These are phyloP conservation scores for Alternaria infectoria DNA, from an alignment of 2,329 filamentous ascomycete genomes.

Conservation along the genomic window DNA sequence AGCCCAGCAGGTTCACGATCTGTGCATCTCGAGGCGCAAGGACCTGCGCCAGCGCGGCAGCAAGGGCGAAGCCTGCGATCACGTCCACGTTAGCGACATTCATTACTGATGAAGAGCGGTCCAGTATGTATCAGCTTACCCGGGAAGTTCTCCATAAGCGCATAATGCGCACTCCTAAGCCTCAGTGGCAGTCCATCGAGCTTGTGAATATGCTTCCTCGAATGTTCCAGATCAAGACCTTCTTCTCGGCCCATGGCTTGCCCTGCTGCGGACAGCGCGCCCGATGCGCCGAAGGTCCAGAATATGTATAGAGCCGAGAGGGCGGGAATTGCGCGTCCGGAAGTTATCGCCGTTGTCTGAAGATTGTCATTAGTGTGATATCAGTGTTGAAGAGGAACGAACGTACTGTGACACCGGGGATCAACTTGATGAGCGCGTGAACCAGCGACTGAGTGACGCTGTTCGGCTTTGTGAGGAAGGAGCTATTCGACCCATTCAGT, in stretches of 20 bases:
- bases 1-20: slow-evolving; percentile 28
- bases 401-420: slow-evolving; percentile 25
- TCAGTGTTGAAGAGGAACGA: no score
- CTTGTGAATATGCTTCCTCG: slow-evolving; percentile 19
- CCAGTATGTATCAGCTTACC: not conserved
- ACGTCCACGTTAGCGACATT: not conserved
- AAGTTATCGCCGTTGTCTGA: slow-evolving; percentile 20
- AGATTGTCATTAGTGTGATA: not conserved
- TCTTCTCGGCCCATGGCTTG: slow-evolving; percentile 30
- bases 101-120: no score
- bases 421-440: slow-evolving; percentile 27
- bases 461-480: slow-evolving; percentile 27
- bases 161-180: slow-evolving; percentile 28
- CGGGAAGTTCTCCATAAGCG: slow-evolving; percentile 32
- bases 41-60: slow-evolving; percentile 28
- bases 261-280: slow-evolving; percentile 25
- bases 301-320: slow-evolving; percentile 29
- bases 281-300: slow-evolving; percentile 32
- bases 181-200: slow-evolving; percentile 25
- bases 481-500: slow-evolving; percentile 1
- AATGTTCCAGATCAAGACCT: slow-evolving; percentile 22
- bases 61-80: slow-evolving; percentile 22
- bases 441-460: slow-evolving; percentile 27
- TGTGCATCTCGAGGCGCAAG: slow-evolving; percentile 30
- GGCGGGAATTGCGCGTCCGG: slow-evolving; percentile 29